Percentiles rank a stretch among this genome's conserved stretches.
phyloP scores from a whole-genome alignment of 75 land plant species.

The Pinus albicaulis region DNA sequence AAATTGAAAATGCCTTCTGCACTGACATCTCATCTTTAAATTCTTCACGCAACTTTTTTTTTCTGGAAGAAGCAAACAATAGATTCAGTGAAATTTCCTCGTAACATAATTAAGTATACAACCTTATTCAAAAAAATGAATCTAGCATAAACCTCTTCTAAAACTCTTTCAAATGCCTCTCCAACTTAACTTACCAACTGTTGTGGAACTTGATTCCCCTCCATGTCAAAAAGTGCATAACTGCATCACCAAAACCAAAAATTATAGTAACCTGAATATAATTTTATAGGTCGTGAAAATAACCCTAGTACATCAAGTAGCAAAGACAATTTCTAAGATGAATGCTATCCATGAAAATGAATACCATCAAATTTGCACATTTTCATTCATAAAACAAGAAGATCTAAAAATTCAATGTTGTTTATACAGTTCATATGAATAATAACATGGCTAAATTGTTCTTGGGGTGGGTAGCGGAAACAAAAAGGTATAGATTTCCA shows the following conservation, averaged over 20 bases:
- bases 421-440: background rate
- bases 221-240: conserved; percentile 52
- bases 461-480: background rate
- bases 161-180: conserved; percentile 31
- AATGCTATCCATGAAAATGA: background rate
- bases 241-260: conserved; percentile 15
- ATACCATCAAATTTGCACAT: background rate
- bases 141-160: conserved; percentile 30
- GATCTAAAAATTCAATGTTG: background rate
- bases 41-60: conserved; percentile 31
- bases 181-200: conserved; percentile 39
- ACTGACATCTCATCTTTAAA: conserved; percentile 34
- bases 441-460: background rate
- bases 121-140: background rate
- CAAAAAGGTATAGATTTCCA: background rate
- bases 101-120: background rate
- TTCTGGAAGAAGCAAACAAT: conserved; percentile 15
- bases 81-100: conserved; percentile 2
- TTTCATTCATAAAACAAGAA: conserved; percentile 9
- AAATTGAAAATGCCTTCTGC: conserved; percentile 23
- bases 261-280: background rate
- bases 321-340: conserved; percentile 1
- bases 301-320: background rate
- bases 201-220: conserved; percentile 47
- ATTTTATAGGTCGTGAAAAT: background rate